Conservation (phyloP, 306 rosid species). For the Fragaria iinumae region DNA sequence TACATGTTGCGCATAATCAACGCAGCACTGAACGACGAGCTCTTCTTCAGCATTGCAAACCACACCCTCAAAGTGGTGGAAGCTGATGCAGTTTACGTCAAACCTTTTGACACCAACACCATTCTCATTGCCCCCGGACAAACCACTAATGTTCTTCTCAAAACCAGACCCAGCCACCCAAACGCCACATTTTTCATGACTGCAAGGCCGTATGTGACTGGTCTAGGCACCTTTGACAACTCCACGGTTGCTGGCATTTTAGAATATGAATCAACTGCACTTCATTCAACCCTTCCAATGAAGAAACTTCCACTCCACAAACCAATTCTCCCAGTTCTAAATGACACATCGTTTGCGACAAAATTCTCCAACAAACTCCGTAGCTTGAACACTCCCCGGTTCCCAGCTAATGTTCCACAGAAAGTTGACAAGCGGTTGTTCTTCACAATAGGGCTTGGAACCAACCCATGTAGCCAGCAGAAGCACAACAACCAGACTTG, state of each 20-base stretch:
- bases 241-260: conserved; percentile 61
- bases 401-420: conserved; percentile 65
- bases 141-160: conserved; percentile 62
- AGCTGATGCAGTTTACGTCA: conserved; percentile 56
- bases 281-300: conserved; percentile 21
- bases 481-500: conserved; percentile 39
- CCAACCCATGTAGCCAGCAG: conserved; percentile 39
- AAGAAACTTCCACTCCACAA: conserved; percentile 42
- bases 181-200: conserved; percentile 60
- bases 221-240: conserved; percentile 54
- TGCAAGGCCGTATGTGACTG: conserved; percentile 31
- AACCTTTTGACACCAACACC: conserved; percentile 49
- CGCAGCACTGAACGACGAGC: conserved; percentile 63
- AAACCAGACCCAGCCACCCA: conserved; percentile 48
- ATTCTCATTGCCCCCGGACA: conserved; percentile 64
- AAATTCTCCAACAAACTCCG: conserved; percentile 40
- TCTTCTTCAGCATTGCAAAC: conserved; percentile 69
- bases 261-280: conserved; percentile 37
- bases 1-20: conserved; percentile 65
- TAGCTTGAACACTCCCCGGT: conserved; percentile 44
- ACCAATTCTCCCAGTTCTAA: conserved; percentile 52
- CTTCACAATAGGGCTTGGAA: conserved; percentile 66
- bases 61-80: conserved; percentile 60
- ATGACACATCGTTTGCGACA: conserved; percentile 61
- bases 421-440: conserved; percentile 52